Conservation (phyloP, 371 early-diverging fungal species). For the Mucor saturninus region DNA sequence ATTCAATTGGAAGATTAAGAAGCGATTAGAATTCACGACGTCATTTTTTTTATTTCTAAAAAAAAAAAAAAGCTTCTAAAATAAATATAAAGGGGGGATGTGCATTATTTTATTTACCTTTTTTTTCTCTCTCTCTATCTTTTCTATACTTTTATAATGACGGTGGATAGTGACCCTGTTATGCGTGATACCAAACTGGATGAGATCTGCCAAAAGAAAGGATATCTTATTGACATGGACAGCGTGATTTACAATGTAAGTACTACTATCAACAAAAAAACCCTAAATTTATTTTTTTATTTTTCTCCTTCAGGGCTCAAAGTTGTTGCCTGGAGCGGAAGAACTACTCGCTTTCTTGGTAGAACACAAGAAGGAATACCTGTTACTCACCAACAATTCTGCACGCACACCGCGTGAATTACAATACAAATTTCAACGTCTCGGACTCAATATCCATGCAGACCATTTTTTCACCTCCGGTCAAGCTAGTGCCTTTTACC, state of each 20-base stretch:
- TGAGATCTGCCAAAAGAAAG: slow-evolving; percentile 61
- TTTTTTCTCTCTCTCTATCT: not conserved
- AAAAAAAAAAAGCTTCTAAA: not conserved
- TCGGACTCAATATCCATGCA: slow-evolving; percentile 62
- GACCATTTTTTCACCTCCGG: slow-evolving; percentile 70
- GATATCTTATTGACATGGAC: slow-evolving; percentile 72
- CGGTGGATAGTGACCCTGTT: slow-evolving; percentile 29
- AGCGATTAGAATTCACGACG: too few relatives aligned
- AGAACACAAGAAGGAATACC: slow-evolving; percentile 62
- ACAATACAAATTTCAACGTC: slow-evolving; percentile 59
- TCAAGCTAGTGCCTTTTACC: slow-evolving; percentile 67
- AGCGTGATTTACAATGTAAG: slow-evolving; percentile 70
- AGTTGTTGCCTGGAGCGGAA: slow-evolving; percentile 61
- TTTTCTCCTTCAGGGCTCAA: slow-evolving; percentile 39
- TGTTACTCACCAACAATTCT: slow-evolving; percentile 74
- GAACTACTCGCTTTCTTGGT: slow-evolving; percentile 67
- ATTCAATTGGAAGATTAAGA: slow-evolving; percentile 21
- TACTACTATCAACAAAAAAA: not conserved
- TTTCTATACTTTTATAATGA: too few relatives aligned
- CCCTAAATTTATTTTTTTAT: too few relatives aligned
- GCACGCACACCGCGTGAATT: slow-evolving; percentile 71
- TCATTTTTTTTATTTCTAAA: not conserved
- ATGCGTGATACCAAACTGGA: slow-evolving; percentile 52
- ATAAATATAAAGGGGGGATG: not conserved
- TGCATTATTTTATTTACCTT: not conserved